Conservation (phyloP, 331 rosid species). For the Prunus yedoensis region DNA sequence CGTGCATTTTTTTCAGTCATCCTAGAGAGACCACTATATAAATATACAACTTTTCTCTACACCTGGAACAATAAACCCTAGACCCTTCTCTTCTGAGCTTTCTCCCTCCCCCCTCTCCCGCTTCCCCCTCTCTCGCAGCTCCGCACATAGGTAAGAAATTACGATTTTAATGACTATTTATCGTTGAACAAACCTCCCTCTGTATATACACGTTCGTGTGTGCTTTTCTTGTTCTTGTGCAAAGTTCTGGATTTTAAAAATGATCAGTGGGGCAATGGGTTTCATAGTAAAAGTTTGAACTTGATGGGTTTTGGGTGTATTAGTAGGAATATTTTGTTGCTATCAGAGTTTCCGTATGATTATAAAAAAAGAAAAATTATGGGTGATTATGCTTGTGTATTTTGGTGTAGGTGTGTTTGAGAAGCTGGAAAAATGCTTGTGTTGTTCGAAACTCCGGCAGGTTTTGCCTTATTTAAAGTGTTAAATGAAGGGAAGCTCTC, state of each 20-base stretch:
- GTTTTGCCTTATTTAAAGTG: conserved; percentile 84
- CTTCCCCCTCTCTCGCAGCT: conserved; percentile 17
- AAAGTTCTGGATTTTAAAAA: not conserved
- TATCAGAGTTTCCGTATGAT: not conserved
- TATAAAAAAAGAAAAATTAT: not conserved
- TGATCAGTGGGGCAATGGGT: not conserved
- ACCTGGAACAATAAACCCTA: conserved; percentile 30
- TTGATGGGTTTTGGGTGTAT: not conserved
- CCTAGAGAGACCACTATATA: not conserved
- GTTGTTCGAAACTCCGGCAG: conserved; percentile 85
- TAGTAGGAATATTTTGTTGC: not conserved
- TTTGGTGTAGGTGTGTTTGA: conserved; percentile 31
- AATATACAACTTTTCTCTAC: not conserved
- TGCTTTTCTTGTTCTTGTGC: not conserved
- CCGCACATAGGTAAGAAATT: conserved; percentile 9
- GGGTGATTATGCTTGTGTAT: not conserved
- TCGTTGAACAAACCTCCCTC: not conserved
- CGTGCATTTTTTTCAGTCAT: not conserved
- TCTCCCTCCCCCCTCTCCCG: not conserved
- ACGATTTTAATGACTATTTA: not conserved
- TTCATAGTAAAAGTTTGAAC: not conserved
- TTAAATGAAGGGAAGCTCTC: conserved; percentile 83
- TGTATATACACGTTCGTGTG: no score
- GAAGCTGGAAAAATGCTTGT: conserved; percentile 60
- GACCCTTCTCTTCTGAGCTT: conserved; percentile 5